Evolutionary conservation across 805 yeast species (phyloP).

Genomic region (Candida suzukii): DNA sequence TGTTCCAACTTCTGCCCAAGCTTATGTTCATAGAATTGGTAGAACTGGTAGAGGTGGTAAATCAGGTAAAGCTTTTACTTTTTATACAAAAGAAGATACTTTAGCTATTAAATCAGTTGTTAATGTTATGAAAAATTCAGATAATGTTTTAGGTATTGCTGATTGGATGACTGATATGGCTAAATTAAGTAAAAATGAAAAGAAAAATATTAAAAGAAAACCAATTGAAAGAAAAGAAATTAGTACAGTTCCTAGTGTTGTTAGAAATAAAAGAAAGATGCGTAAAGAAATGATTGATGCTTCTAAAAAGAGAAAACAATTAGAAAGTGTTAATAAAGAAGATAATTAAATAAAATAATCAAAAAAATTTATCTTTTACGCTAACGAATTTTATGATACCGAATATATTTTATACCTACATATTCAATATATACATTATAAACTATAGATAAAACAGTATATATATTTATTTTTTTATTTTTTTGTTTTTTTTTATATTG

Average conservation of each 20-base stretch:
- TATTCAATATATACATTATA: slow-evolving; percentile 1
- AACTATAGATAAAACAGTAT: neutral
- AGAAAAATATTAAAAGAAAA: slow-evolving; percentile 49
- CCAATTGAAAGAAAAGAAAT: slow-evolving; percentile 64
- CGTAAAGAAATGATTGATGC: slow-evolving; percentile 68
- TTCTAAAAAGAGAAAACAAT: slow-evolving; percentile 52
- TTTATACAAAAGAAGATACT: slow-evolving; percentile 86
- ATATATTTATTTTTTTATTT: neutral
- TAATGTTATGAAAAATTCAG: slow-evolving; percentile 94
- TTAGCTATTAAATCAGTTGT: slow-evolving; percentile 72
- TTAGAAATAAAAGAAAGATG: slow-evolving; percentile 57
- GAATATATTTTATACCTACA: slow-evolving; percentile 1
- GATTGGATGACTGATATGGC: slow-evolving; percentile 72
- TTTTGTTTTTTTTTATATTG: no score
- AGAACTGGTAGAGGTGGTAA: slow-evolving; percentile 97
- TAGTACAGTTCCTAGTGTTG: slow-evolving; percentile 73
- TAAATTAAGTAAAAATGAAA: slow-evolving; percentile 57
- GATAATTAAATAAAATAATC: no score
- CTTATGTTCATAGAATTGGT: slow-evolving; percentile 96
- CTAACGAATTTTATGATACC: neutral
- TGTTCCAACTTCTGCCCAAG: slow-evolving; percentile 89
- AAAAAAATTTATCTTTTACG: no score
- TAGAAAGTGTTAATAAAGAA: neutral
- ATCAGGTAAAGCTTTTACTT: slow-evolving; percentile 80
- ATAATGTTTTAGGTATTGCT: slow-evolving; percentile 53